These are phyloP conservation scores for Trichopus zeylanicus DNA, from an alignment of 116 monocot species.

Conservation along the genomic window DNA sequence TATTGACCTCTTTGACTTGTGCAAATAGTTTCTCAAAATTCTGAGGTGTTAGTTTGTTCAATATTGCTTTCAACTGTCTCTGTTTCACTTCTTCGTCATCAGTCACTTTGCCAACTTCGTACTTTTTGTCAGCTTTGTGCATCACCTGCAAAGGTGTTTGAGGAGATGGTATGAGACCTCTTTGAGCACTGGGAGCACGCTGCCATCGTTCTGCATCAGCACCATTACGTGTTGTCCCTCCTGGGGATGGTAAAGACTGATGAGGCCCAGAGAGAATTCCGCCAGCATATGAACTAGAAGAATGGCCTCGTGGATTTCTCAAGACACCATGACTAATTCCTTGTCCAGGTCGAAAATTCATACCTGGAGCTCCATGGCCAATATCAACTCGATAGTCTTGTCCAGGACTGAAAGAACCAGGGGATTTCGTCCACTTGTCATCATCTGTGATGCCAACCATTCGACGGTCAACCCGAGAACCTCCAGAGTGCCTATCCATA, in stretches of 20 bases:
- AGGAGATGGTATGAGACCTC: constrained; percentile 72
- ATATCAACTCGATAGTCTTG: constrained; percentile 33
- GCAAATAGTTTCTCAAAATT: constrained; percentile 80
- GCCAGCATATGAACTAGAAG: constrained; percentile 34
- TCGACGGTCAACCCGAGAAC: constrained; percentile 38
- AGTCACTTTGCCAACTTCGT: constrained; percentile 70
- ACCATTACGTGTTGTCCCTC: constrained; percentile 29
- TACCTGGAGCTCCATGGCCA: constrained; percentile 17
- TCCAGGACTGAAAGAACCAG: constrained; percentile 17
- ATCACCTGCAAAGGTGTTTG: constrained; percentile 51
- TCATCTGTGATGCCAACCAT: constrained; percentile 36
- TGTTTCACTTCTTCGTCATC: constrained; percentile 70
- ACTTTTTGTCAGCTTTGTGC: constrained; percentile 77
- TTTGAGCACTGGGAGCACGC: constrained; percentile 32
- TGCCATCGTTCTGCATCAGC: constrained; percentile 81
- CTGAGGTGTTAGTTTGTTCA: constrained; percentile 91
- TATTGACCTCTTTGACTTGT: constrained; percentile 73
- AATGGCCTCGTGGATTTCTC: constrained; percentile 51
- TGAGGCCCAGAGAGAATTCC: constrained; percentile 54
- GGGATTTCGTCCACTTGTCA: constrained; percentile 48
- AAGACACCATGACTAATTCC: constrained; percentile 50
- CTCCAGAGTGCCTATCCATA: constrained; percentile 27
- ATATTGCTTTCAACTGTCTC: constrained; percentile 65
- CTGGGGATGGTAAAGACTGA: constrained; percentile 29
- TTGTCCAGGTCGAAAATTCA: constrained; percentile 42